A percentile compares a stretch with the other conserved stretches of the same genome.
Conservation (phyloP, 164 flowering plant species). For the Buxus sempervirens region DNA sequence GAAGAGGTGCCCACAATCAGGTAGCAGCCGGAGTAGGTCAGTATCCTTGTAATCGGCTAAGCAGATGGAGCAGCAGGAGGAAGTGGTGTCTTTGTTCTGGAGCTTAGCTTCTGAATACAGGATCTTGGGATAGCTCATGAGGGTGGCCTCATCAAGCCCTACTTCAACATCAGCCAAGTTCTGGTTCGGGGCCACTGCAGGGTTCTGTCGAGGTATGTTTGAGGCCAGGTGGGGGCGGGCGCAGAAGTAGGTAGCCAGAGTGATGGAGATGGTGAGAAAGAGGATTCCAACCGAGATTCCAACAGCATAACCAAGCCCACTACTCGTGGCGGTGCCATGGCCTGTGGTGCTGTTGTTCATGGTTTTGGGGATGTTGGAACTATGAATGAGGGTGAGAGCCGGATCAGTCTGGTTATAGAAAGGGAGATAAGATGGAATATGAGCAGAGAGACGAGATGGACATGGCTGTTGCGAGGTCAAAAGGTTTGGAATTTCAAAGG, state of each 20-base stretch:
- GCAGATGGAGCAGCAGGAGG: conserved; percentile 71
- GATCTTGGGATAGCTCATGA: conserved; percentile 61
- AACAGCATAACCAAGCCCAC: conserved; percentile 66
- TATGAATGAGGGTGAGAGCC: no score
- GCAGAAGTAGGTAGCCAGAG: conserved; percentile 75
- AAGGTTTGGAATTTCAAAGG: conserved; percentile 18
- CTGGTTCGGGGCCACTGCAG: no score
- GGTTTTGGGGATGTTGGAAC: background rate
- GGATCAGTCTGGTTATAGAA: no score
- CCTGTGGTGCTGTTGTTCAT: conserved; percentile 35
- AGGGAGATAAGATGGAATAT: conserved; percentile 1
- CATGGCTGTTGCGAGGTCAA: background rate
- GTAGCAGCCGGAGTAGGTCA: conserved; percentile 61
- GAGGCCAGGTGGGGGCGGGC: conserved; percentile 23
- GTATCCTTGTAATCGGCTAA: conserved; percentile 61
- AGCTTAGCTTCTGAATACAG: conserved; percentile 52
- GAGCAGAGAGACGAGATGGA: no score
- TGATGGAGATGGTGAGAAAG: conserved; percentile 71
- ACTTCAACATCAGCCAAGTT: conserved; percentile 18
- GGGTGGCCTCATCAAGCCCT: conserved; percentile 71
- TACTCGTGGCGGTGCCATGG: conserved; percentile 46
- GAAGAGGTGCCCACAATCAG: conserved; percentile 74
- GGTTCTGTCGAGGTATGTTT: no score
- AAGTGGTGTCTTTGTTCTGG: conserved; percentile 31
- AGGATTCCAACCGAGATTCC: conserved; percentile 72